Evolutionary conservation across 192 early-diverging fungal species (phyloP).

Genomic region (Coemansia umbellata): DNA sequence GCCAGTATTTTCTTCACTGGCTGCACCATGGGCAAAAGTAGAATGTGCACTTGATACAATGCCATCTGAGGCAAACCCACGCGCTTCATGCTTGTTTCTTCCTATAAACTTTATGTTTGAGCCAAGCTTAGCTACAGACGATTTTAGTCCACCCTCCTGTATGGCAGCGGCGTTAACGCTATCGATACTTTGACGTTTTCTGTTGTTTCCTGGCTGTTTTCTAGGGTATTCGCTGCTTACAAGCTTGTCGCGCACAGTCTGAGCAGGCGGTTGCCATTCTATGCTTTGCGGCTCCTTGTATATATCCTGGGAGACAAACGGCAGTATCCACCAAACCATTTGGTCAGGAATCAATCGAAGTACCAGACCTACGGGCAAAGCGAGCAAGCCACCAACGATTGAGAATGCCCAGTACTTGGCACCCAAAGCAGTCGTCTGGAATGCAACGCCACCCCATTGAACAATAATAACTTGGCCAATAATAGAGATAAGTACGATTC

Average conservation of each 20-base stretch:
- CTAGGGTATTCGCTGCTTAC: conserved; percentile 5
- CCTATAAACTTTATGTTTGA: conserved; percentile 14
- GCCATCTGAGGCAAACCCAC: neutral
- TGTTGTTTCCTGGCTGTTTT: neutral
- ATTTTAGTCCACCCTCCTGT: conserved; percentile 18
- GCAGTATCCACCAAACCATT: conserved; percentile 53
- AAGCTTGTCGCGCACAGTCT: conserved; percentile 47
- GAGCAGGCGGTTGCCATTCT: conserved; percentile 49
- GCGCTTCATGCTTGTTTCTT: neutral
- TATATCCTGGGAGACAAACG: conserved; percentile 45
- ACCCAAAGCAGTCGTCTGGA: conserved; percentile 66
- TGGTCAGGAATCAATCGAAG: conserved; percentile 84
- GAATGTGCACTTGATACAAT: neutral
- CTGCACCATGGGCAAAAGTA: neutral
- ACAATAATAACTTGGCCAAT: conserved; percentile 84
- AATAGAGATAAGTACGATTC: conserved; percentile 72
- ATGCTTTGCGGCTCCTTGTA: conserved; percentile 48
- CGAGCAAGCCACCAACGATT: conserved; percentile 70
- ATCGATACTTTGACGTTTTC: conserved; percentile 1
- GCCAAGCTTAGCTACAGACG: conserved; percentile 28
- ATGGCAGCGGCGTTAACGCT: neutral
- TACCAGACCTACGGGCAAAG: conserved; percentile 80
- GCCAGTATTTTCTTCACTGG: neutral
- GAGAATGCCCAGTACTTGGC: conserved; percentile 82
- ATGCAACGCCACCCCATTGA: conserved; percentile 82